Evolutionary conservation across 352 stramenopile species (phyloP).

Genomic region (Pythium pyrilobum): DNA sequence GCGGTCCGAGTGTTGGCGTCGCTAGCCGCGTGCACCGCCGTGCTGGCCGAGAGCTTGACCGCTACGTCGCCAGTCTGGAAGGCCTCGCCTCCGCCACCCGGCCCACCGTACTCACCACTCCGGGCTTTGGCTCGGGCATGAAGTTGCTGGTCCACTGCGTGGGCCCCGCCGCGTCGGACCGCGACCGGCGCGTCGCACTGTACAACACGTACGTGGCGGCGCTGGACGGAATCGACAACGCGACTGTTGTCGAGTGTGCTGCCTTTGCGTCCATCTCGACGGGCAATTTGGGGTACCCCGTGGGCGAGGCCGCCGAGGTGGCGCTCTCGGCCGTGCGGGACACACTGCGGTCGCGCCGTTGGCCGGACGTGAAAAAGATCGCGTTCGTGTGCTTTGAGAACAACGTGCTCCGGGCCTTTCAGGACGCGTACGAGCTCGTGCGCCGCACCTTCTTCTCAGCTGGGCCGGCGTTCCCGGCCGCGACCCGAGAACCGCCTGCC

Average conservation of each 20-base stretch:
- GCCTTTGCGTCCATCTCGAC: conserved; percentile 59
- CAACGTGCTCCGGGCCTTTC: conserved; percentile 30
- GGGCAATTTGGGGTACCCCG: conserved; percentile 27
- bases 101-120: conserved; percentile 28
- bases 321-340: conserved; percentile 40
- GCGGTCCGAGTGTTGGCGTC: conserved; percentile 38
- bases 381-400: conserved; percentile 52
- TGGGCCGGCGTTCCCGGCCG: neutral
- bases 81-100: neutral
- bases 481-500: conserved; percentile 11
- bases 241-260: conserved; percentile 27
- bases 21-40: conserved; percentile 43
- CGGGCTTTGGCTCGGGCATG: conserved; percentile 35
- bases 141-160: conserved; percentile 58
- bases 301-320: conserved; percentile 29
- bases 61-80: neutral
- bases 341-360: conserved; percentile 29
- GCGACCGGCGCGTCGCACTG: conserved; percentile 18
- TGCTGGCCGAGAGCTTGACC: conserved; percentile 28
- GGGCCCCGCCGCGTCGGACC: conserved; percentile 14
- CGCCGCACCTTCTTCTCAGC: conserved; percentile 5
- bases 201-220: conserved; percentile 55
- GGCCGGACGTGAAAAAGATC: conserved; percentile 25
- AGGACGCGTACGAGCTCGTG: conserved; percentile 1
- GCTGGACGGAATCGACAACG: conserved; percentile 23